These are phyloP conservation scores for Aleurites moluccanus DNA, from an alignment of 441 rosid species.

Conservation along the genomic window DNA sequence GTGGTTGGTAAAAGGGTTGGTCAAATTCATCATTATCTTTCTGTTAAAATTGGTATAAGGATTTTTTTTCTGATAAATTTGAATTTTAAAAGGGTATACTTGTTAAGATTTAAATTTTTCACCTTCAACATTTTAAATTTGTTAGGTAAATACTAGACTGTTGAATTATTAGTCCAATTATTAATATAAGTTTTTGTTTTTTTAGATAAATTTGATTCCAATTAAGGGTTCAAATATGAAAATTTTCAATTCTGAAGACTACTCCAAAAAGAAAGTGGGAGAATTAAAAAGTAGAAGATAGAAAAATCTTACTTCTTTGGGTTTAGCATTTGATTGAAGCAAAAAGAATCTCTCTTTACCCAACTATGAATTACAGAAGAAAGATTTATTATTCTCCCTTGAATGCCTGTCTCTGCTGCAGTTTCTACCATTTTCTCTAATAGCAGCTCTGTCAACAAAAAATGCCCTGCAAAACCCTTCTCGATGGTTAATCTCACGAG, in stretches of 20 bases:
- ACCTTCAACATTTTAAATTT: too few relatives aligned
- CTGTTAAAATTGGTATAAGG: too few relatives aligned
- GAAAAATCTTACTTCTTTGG: constrained; percentile 55
- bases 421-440: constrained; percentile 80
- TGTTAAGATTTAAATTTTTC: too few relatives aligned
- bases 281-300: too few relatives aligned
- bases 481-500: neutral
- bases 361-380: constrained; percentile 88
- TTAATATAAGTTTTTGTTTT: too few relatives aligned
- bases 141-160: too few relatives aligned
- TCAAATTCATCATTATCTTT: neutral
- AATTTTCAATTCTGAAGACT: neutral
- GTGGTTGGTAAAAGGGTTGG: neutral
- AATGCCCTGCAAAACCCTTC: constrained; percentile 68
- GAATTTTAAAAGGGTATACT: too few relatives aligned
- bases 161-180: too few relatives aligned
- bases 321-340: constrained; percentile 57
- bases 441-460: constrained; percentile 72
- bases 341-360: constrained; percentile 64
- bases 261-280: too few relatives aligned
- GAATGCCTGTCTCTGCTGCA: constrained; percentile 57
- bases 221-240: too few relatives aligned
- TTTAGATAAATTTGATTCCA: too few relatives aligned
- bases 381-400: constrained; percentile 81
- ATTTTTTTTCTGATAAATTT: too few relatives aligned